Conservation (phyloP, 164 flowering plant genomes). For the Stephania japonica region DNA sequence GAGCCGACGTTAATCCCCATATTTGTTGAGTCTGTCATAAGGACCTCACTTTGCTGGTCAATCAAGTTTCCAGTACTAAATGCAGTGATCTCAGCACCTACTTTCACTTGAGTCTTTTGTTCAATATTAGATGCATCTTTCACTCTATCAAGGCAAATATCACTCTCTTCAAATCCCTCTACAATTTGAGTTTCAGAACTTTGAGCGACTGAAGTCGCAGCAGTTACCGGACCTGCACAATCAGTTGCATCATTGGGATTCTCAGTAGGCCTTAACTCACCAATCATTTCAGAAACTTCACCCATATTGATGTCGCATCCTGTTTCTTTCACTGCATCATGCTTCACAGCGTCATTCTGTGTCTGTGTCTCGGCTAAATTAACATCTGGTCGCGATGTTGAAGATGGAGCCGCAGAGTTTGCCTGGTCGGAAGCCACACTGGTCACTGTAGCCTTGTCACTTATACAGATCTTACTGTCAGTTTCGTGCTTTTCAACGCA, state of each 20-base stretch:
- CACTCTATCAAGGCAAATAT: neutral
- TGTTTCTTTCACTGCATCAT: neutral
- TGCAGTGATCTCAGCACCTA: neutral
- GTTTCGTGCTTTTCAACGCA: neutral
- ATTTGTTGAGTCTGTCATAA: conserved; percentile 3
- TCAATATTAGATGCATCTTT: neutral
- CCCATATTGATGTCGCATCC: neutral
- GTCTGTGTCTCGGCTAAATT: neutral
- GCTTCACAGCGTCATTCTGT: neutral
- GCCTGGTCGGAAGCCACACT: neutral
- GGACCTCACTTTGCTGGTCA: conserved; percentile 12
- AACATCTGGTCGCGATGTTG: neutral
- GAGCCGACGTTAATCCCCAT: conserved; percentile 6
- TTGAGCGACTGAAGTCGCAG: neutral
- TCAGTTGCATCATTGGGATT: conserved; percentile 1
- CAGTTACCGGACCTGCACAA: neutral
- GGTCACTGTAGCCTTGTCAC: neutral
- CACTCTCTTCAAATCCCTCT: conserved; percentile 1
- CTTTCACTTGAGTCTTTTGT: neutral
- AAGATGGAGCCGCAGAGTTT: neutral
- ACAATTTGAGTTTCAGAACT: conserved; percentile 10
- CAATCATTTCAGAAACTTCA: conserved; percentile 6
- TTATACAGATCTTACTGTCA: neutral
- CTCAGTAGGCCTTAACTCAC: neutral
- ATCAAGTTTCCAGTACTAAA: conserved; percentile 6